phyloP scores from a whole-genome alignment of 768 basidiomycete species.

The Suillus sp. region DNA sequence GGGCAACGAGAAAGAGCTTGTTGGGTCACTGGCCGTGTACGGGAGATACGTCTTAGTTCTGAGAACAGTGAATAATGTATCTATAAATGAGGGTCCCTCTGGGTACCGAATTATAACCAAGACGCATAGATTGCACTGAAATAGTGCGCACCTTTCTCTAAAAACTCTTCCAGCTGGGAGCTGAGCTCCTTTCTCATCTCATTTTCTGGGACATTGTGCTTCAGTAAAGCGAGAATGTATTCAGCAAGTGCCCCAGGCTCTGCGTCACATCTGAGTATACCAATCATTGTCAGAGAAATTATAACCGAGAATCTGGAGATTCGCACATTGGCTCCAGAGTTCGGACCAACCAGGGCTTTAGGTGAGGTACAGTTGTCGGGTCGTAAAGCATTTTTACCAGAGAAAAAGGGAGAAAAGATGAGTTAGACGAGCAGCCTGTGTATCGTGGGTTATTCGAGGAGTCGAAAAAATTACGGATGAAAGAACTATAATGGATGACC shows the following conservation, averaged over 20 bases:
- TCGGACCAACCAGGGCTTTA: conserved; percentile 87
- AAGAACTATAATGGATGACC: background rate
- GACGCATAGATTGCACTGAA: background rate
- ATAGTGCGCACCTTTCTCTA: conserved; percentile 74
- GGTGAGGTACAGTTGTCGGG: conserved; percentile 58
- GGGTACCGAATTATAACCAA: conserved; percentile 23
- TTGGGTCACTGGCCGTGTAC: conserved; percentile 54
- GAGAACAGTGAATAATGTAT: conserved; percentile 82
- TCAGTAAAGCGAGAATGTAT: conserved; percentile 91
- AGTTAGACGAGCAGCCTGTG: conserved; percentile 13
- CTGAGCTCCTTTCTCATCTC: conserved; percentile 82
- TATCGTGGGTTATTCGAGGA: conserved; percentile 1
- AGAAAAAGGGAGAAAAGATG: conserved; percentile 10
- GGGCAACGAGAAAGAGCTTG: conserved; percentile 33
- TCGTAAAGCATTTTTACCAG: conserved; percentile 64
- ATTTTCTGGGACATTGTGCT: conserved; percentile 81
- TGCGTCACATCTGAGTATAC: conserved; percentile 82
- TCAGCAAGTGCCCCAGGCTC: conserved; percentile 93
- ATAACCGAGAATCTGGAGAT: conserved; percentile 15
- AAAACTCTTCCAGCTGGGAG: conserved; percentile 85
- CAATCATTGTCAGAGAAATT: conserved; percentile 9
- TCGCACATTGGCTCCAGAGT: conserved; percentile 90
- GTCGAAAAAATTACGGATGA: background rate
- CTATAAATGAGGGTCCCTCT: conserved; percentile 78
- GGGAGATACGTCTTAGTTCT: conserved; percentile 86